These are phyloP conservation scores for Fusarium napiforme DNA, from an alignment of 2,329 filamentous ascomycete species.

Conservation along the genomic window DNA sequence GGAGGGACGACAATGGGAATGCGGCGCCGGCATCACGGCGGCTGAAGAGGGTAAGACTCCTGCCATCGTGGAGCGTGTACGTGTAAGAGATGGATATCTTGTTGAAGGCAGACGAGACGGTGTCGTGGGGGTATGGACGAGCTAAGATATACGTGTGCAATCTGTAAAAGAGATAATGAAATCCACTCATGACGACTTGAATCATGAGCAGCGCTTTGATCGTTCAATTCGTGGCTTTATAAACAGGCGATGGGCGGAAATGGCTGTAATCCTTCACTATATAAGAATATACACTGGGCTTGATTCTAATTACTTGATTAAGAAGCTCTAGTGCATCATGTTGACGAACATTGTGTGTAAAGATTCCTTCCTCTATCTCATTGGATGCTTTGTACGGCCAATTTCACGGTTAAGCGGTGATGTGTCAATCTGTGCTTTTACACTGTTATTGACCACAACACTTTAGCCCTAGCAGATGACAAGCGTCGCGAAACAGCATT, in stretches of 20 bases:
- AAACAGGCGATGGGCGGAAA: not conserved
- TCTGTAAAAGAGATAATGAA: conserved; percentile 41
- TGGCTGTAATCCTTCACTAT: not conserved
- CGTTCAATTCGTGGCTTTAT: not conserved
- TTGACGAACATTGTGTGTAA: not conserved
- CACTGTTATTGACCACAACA: not conserved
- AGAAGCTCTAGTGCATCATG: not conserved
- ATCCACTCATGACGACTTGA: conserved; percentile 35
- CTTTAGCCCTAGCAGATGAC: not conserved
- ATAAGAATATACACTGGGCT: not conserved
- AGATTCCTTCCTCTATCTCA: not conserved
- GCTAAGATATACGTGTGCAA: conserved; percentile 53
- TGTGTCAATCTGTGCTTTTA: not conserved
- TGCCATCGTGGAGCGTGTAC: conserved; percentile 82
- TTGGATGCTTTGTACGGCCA: not conserved
- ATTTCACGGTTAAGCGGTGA: conserved; percentile 4
- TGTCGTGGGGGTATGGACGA: conserved; percentile 90
- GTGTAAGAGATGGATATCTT: conserved; percentile 93
- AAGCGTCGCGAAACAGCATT: not conserved
- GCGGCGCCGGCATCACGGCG: conserved; percentile 81
- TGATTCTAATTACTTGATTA: not conserved
- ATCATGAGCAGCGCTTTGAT: conserved; percentile 1
- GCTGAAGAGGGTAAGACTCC: conserved; percentile 73
- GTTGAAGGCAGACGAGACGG: conserved; percentile 91
- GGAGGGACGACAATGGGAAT: conserved; percentile 96